Base-by-base conservation (phyloP, 1,284 basidiomycete genomes). In the Irpex rosettiformis region DNA sequence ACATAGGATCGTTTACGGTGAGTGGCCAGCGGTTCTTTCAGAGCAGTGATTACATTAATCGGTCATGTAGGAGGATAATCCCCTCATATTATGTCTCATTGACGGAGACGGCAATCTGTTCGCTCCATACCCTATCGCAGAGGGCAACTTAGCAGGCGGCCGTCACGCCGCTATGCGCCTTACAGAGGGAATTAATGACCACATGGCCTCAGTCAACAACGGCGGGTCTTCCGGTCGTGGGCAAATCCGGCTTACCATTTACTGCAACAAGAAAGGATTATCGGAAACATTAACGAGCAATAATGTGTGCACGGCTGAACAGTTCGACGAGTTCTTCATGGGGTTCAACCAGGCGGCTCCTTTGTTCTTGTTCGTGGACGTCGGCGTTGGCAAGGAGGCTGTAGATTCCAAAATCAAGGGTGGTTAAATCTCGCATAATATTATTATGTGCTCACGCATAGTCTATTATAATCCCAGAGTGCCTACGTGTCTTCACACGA, bases 331-430 rank as follows among this genome's bases (percentile, higher is more conserved):
- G 18, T 82, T 82, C 65, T 65, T 80, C 13, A 64, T 72, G 24
- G 80, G 79, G 4, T 78, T 82, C 63, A 80, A 78, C 62, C 75
- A 78, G 61, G 73, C 78, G 6, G 72, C 75, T 1, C 77, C 77
- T 4, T 65, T 79, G 52, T 79, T 80, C 68, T 75, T 73, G 61
- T 78, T 85, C 22, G 73, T 81, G 49, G 83, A 85, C 65, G 82
- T 80, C n/a, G 82, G 82, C 0, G 69, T 66, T 18, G 80, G 79
- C 6, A 84, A 84, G 67, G 83, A 85, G 63, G 81, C 80, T 8
- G 77, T 79, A 3, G 82, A 84, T 66, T 70, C 77, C 21, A 86
- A 86, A 68, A 79, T 86, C 55, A 77, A 79, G 71, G 80, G 80
- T 77, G 43, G 53, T 66, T 57, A 16, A 37, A 11, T 25, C 13